These are phyloP conservation scores for Mortierella sp. DNA, from an alignment of 371 early-diverging fungal species.

Conservation along the genomic window DNA sequence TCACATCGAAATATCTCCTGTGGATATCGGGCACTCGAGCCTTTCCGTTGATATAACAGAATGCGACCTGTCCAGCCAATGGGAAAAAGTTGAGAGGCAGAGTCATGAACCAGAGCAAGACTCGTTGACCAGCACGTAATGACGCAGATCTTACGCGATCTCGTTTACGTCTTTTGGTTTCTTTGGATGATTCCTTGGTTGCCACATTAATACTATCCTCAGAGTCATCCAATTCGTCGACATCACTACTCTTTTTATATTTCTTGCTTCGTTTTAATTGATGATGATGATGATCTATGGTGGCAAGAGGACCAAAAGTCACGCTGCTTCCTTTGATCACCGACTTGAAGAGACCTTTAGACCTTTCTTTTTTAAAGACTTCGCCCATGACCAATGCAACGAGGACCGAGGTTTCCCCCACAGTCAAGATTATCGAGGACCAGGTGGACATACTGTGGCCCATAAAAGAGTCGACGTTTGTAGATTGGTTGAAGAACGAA, in stretches of 20 bases:
- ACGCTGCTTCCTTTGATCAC: conserved; percentile 16
- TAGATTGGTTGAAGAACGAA: not conserved
- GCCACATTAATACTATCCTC: conserved; percentile 14
- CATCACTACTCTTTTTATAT: not conserved
- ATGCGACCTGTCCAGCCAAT: conserved; percentile 20
- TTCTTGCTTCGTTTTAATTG: not conserved
- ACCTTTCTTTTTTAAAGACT: conserved; percentile 24
- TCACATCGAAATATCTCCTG: conserved; percentile 30
- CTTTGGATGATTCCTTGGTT: not conserved
- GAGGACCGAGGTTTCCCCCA: conserved; percentile 33
- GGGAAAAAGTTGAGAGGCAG: conserved; percentile 36
- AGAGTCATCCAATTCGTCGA: not conserved
- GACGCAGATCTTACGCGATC: conserved; percentile 24
- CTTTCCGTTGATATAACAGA: conserved; percentile 37
- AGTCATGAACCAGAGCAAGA: conserved; percentile 28
- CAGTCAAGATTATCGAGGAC: conserved; percentile 29
- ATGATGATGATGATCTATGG: conserved; percentile 4
- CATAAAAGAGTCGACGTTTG: not conserved
- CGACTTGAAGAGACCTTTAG: conserved; percentile 22
- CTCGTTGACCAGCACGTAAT: not conserved
- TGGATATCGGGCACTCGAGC: conserved; percentile 35
- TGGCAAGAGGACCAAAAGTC: conserved; percentile 24
- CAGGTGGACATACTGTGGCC: conserved; percentile 20
- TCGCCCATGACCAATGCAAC: conserved; percentile 39
- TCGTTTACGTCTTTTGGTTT: conserved; percentile 7